phyloP scores from a whole-genome alignment of 805 yeast species.

The Priceomyces fermenticarens region DNA sequence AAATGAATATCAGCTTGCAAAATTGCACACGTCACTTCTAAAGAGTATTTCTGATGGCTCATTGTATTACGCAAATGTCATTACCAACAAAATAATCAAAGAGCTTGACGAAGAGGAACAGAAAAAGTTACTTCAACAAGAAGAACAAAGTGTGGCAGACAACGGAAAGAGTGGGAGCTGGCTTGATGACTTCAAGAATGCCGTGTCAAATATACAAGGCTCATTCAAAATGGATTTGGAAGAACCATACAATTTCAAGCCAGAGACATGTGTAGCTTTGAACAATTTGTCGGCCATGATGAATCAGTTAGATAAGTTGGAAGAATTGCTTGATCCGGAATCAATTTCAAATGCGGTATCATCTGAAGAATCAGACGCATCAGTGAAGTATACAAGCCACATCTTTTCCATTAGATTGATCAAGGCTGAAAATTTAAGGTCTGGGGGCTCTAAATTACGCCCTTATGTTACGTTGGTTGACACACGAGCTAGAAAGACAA shows the following conservation, averaged over 20 bases:
- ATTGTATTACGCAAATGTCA: slow-evolving; percentile 45
- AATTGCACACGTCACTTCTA: slow-evolving; percentile 56
- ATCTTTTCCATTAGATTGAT: slow-evolving; percentile 63
- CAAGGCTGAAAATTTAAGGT: slow-evolving; percentile 58
- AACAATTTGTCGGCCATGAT: slow-evolving; percentile 60
- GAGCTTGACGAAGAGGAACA: slow-evolving; percentile 40
- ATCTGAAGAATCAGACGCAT: slow-evolving; percentile 28
- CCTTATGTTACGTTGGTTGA: slow-evolving; percentile 66
- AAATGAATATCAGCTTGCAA: slow-evolving; percentile 59
- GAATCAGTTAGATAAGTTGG: slow-evolving; percentile 48
- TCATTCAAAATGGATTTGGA: slow-evolving; percentile 27
- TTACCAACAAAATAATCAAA: slow-evolving; percentile 33
- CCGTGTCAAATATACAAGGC: slow-evolving; percentile 40
- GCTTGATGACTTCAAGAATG: slow-evolving; percentile 54
- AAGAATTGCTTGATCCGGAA: slow-evolving; percentile 59
- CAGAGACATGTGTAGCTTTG: slow-evolving; percentile 69
- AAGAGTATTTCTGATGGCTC: slow-evolving; percentile 63
- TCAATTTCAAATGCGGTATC: slow-evolving; percentile 41
- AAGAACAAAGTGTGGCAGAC: slow-evolving; percentile 15
- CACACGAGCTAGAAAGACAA: slow-evolving; percentile 47
- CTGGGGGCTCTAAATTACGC: slow-evolving; percentile 46
- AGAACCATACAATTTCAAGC: slow-evolving; percentile 56
- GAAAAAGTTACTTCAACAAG: slow-evolving; percentile 14
- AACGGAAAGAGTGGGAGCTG: slow-evolving; percentile 30
- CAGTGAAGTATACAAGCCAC: slow-evolving; percentile 40